Conservation (phyloP, 2,329 filamentous ascomycete genomes). For the Fusarium subglutinans region DNA sequence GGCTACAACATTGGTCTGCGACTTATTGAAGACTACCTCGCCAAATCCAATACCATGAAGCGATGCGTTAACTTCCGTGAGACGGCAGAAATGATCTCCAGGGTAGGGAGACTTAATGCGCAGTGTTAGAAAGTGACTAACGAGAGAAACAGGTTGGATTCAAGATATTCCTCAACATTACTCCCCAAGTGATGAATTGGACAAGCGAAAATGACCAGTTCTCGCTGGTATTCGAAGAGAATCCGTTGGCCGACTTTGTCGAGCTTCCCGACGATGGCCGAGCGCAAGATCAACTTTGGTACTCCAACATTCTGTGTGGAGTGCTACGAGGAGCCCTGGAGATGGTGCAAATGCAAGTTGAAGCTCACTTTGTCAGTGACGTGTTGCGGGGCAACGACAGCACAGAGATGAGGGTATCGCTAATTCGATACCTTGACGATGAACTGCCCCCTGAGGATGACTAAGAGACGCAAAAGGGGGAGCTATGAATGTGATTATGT, state of each 20-base stretch:
- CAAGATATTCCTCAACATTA: conserved; percentile 98
- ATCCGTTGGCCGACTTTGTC: conserved; percentile 95
- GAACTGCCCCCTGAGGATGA: conserved; percentile 98
- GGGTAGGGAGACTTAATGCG: conserved; percentile 62
- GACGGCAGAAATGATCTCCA: conserved; percentile 95
- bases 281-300: conserved; percentile 97
- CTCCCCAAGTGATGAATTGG: conserved; percentile 94
- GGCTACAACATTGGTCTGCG: conserved; percentile 98
- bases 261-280: conserved; percentile 95
- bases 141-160: conserved; percentile 80
- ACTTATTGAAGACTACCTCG: conserved; percentile 96
- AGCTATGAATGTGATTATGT: background rate
- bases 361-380: conserved; percentile 96
- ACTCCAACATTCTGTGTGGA: conserved; percentile 95
- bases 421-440: conserved; percentile 95
- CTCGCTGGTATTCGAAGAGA: conserved; percentile 95
- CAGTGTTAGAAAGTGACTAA: conserved; percentile 24
- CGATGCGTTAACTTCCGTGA: conserved; percentile 93
- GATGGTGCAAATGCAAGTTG: conserved; percentile 99
- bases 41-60: conserved; percentile 90
- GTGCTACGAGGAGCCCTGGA: conserved; percentile 90
- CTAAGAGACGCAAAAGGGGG: conserved; percentile 54
- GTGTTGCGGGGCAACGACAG: conserved; percentile 92
- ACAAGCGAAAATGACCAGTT: conserved; percentile 96
- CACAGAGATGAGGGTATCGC: conserved; percentile 93